phyloP scores from a whole-genome alignment of 768 basidiomycete species.

The Clathrus columnatus region DNA sequence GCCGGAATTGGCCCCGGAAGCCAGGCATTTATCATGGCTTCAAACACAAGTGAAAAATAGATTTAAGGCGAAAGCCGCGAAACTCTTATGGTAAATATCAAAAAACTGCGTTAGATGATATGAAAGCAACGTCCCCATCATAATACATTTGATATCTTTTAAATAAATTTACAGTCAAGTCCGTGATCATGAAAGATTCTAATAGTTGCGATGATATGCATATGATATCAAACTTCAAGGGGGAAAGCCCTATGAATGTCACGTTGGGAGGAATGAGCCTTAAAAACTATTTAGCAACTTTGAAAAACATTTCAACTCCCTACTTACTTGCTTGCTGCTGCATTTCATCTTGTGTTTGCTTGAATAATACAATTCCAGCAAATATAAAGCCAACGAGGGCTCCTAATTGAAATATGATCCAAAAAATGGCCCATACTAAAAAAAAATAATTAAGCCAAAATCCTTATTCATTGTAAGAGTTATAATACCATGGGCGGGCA shows the following conservation, averaged over 20 bases:
- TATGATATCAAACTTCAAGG: background rate
- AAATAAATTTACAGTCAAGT: background rate
- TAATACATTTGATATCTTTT: background rate
- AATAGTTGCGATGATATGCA: background rate
- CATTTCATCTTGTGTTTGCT: conserved; percentile 57
- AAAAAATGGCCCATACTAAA: conserved; percentile 76
- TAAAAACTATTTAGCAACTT: background rate
- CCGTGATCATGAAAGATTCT: background rate
- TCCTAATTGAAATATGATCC: conserved; percentile 73
- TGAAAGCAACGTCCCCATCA: background rate
- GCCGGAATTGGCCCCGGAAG: no score
- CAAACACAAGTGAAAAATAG: no score
- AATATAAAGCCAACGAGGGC: conserved; percentile 72
- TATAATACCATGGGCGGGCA: conserved; percentile 66
- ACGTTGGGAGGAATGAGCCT: conserved; percentile 18
- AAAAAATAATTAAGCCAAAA: background rate
- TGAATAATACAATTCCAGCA: conserved; percentile 77
- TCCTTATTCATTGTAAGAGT: background rate
- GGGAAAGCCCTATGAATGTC: background rate
- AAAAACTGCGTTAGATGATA: no score
- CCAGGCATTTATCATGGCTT: no score
- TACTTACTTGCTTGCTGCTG: conserved; percentile 61
- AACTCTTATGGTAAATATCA: no score
- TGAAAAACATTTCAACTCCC: background rate
- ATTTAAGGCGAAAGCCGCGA: no score